Conservation (phyloP, 192 early-diverging fungal genomes). For the Coemansia sp. region DNA sequence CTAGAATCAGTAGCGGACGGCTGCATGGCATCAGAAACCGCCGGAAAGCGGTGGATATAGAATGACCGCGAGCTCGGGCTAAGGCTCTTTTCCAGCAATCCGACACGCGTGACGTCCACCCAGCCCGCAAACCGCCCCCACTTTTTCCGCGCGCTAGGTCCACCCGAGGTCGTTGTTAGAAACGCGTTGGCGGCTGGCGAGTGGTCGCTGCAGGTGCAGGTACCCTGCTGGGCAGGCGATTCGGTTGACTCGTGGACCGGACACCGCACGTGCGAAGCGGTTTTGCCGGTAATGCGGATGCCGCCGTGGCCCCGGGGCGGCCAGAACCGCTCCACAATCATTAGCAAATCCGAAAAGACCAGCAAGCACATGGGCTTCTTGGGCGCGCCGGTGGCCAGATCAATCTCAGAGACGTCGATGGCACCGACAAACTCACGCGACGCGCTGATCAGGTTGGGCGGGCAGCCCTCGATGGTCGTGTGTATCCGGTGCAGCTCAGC, state of each 20-base stretch:
- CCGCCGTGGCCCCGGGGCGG: conserved; percentile 40
- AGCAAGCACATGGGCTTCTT: conserved; percentile 46
- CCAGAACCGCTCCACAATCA: conserved; percentile 53
- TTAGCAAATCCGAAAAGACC: conserved; percentile 50
- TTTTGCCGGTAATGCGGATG: conserved; percentile 32
- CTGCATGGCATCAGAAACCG: conserved; percentile 8
- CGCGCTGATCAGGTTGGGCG: conserved; percentile 55
- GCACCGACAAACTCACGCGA: conserved; percentile 50
- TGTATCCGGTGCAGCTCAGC: conserved; percentile 51
- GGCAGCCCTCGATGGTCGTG: conserved; percentile 48
- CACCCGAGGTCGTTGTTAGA: conserved; percentile 26
- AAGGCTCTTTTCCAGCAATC: conserved; percentile 42
- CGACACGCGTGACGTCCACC: conserved; percentile 44
- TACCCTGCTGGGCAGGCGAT: neutral
- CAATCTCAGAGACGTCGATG: conserved; percentile 46
- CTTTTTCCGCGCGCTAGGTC: conserved; percentile 21
- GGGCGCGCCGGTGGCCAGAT: conserved; percentile 42
- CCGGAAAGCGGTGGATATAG: conserved; percentile 37
- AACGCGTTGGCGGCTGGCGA: conserved; percentile 28
- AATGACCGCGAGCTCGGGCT: conserved; percentile 37
- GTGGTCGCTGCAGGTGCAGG: conserved; percentile 11
- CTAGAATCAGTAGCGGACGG: neutral
- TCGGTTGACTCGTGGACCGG: conserved; percentile 12
- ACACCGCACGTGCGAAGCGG: conserved; percentile 11
- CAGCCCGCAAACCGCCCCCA: conserved; percentile 48